A percentile compares a stretch with the other conserved stretches of the same genome.
Conservation (phyloP, 2,329 filamentous ascomycete genomes). For the Penicillium sp. region DNA sequence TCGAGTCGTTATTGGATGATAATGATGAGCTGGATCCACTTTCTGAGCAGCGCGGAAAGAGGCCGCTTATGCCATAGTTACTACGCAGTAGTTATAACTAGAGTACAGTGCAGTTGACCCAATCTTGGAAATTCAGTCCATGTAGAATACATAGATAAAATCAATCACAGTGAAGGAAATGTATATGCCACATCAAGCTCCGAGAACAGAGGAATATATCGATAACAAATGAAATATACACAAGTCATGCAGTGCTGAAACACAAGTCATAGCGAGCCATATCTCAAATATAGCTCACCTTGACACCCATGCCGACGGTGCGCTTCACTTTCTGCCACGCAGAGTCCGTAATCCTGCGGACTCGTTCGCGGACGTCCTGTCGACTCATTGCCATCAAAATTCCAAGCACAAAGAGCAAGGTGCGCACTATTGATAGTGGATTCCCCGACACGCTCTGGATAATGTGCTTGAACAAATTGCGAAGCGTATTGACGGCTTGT, state of each 20-base stretch:
- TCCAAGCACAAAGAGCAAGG: constrained; percentile 73
- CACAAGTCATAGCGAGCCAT: constrained; percentile 3
- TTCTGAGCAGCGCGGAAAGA: not conserved
- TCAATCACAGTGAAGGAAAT: constrained; percentile 15
- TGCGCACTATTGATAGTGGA: constrained; percentile 53
- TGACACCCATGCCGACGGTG: constrained; percentile 93
- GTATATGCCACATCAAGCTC: constrained; percentile 14
- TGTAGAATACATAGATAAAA: constrained; percentile 16
- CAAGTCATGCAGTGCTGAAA: constrained; percentile 10
- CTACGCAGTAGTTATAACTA: too few relatives aligned
- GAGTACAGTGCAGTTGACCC: too few relatives aligned
- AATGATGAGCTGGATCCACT: not conserved
- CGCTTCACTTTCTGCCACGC: constrained; percentile 76
- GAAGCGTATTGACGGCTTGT: constrained; percentile 44
- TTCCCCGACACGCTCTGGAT: constrained; percentile 50
- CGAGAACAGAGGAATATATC: constrained; percentile 1
- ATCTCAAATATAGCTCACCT: constrained; percentile 83
- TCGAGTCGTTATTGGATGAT: not conserved
- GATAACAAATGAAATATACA: constrained; percentile 12
- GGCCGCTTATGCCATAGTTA: not conserved
- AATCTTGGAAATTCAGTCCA: constrained; percentile 1
- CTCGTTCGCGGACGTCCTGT: constrained; percentile 66
- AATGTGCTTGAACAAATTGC: constrained; percentile 49
- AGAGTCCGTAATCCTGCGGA: constrained; percentile 62
- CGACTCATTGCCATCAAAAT: constrained; percentile 71